A percentile compares a stretch with the other conserved stretches of the same genome.
Conservation (phyloP, 2,329 filamentous ascomycete species). For the Aspergillus pseudotamarii region DNA sequence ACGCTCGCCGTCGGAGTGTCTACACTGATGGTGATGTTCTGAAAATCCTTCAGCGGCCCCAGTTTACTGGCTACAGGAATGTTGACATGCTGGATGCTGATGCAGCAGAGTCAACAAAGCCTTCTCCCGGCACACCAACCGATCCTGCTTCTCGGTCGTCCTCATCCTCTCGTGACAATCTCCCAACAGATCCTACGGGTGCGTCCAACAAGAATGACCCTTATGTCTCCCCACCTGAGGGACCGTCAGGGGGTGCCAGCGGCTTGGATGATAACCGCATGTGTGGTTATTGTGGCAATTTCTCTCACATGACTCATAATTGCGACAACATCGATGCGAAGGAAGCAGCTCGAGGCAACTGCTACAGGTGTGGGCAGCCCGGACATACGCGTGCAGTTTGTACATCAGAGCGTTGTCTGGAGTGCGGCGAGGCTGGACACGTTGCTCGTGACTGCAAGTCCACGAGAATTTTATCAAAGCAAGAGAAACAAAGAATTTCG, state of each 20-base stretch:
- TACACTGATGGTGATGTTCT: slow-evolving; percentile 73
- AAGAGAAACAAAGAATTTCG: slow-evolving; percentile 38
- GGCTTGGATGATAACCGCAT: slow-evolving; percentile 46
- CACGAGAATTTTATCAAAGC: slow-evolving; percentile 37
- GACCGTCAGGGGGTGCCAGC: slow-evolving; percentile 46
- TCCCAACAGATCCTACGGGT: slow-evolving; percentile 24
- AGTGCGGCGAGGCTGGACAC: slow-evolving; percentile 51
- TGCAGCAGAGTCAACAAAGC: slow-evolving; percentile 11
- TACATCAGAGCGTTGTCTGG: slow-evolving; percentile 43
- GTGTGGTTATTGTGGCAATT: slow-evolving; percentile 51
- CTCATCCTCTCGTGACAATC: slow-evolving; percentile 29
- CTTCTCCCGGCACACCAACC: slow-evolving; percentile 24
- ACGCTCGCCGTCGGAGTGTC: slow-evolving; percentile 72
- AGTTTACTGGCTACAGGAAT: slow-evolving; percentile 49
- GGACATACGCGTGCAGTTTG: slow-evolving; percentile 45
- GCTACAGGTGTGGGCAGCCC: slow-evolving; percentile 44
- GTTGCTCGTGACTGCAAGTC: slow-evolving; percentile 36
- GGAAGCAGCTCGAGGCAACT: slow-evolving; percentile 40
- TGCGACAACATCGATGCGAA: slow-evolving; percentile 50
- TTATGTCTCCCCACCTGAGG: slow-evolving; percentile 30
- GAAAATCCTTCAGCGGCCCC: slow-evolving; percentile 57
- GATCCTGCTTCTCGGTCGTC: slow-evolving; percentile 35
- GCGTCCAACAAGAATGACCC: slow-evolving; percentile 31
- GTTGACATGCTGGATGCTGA: slow-evolving; percentile 47
- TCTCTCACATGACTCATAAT: slow-evolving; percentile 46